Evolutionary conservation across 2,329 filamentous ascomycete species (phyloP).

Genomic region (Teratosphaeria epicoccoides): DNA sequence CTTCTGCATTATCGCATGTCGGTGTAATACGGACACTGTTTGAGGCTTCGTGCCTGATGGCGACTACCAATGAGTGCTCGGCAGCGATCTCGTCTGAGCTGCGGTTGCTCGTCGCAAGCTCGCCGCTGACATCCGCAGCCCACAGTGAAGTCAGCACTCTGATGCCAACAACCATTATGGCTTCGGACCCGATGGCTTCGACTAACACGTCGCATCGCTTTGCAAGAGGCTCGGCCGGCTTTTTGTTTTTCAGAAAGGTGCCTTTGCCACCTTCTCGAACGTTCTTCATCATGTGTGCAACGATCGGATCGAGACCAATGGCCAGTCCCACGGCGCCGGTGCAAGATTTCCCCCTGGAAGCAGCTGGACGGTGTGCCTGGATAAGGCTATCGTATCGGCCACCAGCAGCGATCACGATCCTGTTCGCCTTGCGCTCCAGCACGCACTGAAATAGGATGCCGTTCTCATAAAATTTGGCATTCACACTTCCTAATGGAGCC

Average conservation of each 20-base stretch:
- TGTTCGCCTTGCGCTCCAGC: conserved; percentile 67
- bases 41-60: conserved; percentile 66
- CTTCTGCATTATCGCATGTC: conserved; percentile 31
- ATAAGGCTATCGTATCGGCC: conserved; percentile 88
- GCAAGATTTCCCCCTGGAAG: conserved; percentile 5
- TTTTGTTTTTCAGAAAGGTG: conserved; percentile 11
- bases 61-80: conserved; percentile 67
- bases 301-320: conserved; percentile 74
- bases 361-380: conserved; percentile 53
- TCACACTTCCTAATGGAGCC: conserved; percentile 74
- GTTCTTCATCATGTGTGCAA: conserved; percentile 45
- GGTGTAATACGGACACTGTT: conserved; percentile 50
- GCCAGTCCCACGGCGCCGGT: conserved; percentile 73
- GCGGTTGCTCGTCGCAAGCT: conserved; percentile 52
- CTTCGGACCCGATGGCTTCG: conserved; percentile 60
- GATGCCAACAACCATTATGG: conserved; percentile 65
- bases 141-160: conserved; percentile 71
- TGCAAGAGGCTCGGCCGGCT: conserved; percentile 2
- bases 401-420: conserved; percentile 72
- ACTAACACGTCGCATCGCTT: conserved; percentile 70
- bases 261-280: conserved; percentile 9
- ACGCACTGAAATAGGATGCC: conserved; percentile 85
- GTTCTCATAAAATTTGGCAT: conserved; percentile 79
- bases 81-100: conserved; percentile 5
- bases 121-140: conserved; percentile 73